Percentiles rank a stretch among this genome's conserved stretches.
These are phyloP conservation scores for Rhytidhysteron rufulum DNA, from an alignment of 2,329 filamentous ascomycete genomes.

Conservation along the genomic window DNA sequence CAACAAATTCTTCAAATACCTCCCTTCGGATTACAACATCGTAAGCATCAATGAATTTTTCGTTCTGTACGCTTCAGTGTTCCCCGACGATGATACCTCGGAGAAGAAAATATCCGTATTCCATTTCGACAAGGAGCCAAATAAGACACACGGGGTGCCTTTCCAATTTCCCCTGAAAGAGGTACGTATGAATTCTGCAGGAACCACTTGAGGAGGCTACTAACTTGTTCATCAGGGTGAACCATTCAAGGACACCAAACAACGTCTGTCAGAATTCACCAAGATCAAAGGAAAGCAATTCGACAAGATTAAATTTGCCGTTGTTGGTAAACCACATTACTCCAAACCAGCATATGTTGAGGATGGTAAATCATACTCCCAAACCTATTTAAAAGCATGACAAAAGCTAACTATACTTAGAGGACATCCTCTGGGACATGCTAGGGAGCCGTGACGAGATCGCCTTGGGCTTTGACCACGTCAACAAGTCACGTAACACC, in stretches of 20 bases:
- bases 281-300: constrained; percentile 97
- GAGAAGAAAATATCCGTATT: constrained; percentile 73
- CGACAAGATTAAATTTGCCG: constrained; percentile 96
- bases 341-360: constrained; percentile 77
- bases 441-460: constrained; percentile 36
- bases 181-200: constrained; percentile 54
- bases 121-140: constrained; percentile 89
- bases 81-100: constrained; percentile 63
- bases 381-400: background rate
- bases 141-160: constrained; percentile 78
- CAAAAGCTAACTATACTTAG: constrained; percentile 24
- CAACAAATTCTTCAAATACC: constrained; percentile 78
- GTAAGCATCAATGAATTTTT: constrained; percentile 82
- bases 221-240: constrained; percentile 66
- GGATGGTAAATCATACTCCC: constrained; percentile 66
- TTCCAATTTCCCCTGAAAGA: constrained; percentile 86
- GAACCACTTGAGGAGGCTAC: too few relatives aligned
- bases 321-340: constrained; percentile 63
- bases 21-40: constrained; percentile 68
- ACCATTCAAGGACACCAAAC: constrained; percentile 84
- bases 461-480: constrained; percentile 55
- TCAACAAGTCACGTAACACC: constrained; percentile 58
- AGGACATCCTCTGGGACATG: constrained; percentile 45
- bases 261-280: constrained; percentile 86
- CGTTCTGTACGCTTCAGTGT: constrained; percentile 72